Conservation (phyloP, 495 filamentous ascomycete genomes). For the Pseudomonodictys pantanalensis region DNA sequence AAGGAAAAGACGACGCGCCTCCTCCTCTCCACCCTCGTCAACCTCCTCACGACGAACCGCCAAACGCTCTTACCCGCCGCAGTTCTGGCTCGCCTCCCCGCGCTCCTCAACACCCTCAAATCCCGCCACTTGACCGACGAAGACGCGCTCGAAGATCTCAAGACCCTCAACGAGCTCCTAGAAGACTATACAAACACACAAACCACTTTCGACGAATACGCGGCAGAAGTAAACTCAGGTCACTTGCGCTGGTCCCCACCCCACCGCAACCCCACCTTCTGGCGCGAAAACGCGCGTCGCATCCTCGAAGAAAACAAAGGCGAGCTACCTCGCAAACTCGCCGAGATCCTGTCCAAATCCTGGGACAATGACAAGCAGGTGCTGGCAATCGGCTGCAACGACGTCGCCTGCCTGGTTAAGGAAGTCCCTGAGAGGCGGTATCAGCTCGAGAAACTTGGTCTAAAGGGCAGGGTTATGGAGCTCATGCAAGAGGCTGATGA, state of each 20-base stretch:
- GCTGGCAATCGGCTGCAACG: constrained; percentile 92
- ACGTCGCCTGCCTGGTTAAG: constrained; percentile 83
- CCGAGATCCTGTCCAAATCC: constrained; percentile 76
- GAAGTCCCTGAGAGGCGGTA: constrained; percentile 81
- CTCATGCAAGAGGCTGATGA: constrained; percentile 90
- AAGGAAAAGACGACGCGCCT: constrained; percentile 98
- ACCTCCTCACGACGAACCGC: constrained; percentile 76
- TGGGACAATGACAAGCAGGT: constrained; percentile 96
- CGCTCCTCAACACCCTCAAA: constrained; percentile 73
- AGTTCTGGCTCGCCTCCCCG: constrained; percentile 76
- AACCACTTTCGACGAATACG: constrained; percentile 96
- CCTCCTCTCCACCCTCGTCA: constrained; percentile 80
- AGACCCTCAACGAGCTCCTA: constrained; percentile 69
- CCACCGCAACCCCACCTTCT: constrained; percentile 85
- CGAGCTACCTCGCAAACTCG: constrained; percentile 75
- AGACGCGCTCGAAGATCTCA: constrained; percentile 84
- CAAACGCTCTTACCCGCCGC: constrained; percentile 75
- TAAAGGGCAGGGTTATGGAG: constrained; percentile 92
- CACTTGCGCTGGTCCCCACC: constrained; percentile 95
- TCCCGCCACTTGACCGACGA: constrained; percentile 82
- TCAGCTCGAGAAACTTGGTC: constrained; percentile 81
- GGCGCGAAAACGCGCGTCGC: constrained; percentile 89
- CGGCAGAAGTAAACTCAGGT: constrained; percentile 80
- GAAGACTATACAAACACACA: constrained; percentile 94
- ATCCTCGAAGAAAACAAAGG: constrained; percentile 84